Conservation (phyloP, 1,284 basidiomycete genomes). For the Cryptococcus sp. region DNA sequence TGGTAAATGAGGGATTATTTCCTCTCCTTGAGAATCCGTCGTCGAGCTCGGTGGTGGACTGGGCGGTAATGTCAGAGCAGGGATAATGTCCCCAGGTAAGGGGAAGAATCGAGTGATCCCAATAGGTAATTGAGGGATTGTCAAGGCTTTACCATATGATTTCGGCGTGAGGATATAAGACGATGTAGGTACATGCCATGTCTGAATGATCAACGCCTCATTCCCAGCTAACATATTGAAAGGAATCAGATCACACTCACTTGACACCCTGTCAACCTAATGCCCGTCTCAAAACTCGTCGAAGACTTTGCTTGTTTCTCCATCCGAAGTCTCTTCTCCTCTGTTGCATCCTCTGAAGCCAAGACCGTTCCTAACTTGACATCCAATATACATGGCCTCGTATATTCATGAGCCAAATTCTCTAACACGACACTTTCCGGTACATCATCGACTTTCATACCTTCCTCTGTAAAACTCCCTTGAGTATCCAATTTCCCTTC, state of each 20-base stretch:
- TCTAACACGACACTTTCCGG: slow-evolving; percentile 68
- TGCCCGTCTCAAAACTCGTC: slow-evolving; percentile 69
- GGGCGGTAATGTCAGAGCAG: slow-evolving; percentile 13
- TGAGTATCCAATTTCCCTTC: slow-evolving; percentile 56
- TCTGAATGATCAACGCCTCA: not conserved
- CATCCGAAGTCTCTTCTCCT: slow-evolving; percentile 78
- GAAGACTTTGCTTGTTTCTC: slow-evolving; percentile 62
- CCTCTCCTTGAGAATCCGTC: slow-evolving; percentile 1
- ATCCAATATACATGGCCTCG: slow-evolving; percentile 80
- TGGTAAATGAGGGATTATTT: slow-evolving; percentile 1
- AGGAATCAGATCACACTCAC: slow-evolving; percentile 50
- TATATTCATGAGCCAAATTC: slow-evolving; percentile 70
- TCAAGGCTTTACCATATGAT: slow-evolving; percentile 74
- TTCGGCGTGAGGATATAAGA: slow-evolving; percentile 64
- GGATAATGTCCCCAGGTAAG: slow-evolving; percentile 33
- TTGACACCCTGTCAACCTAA: slow-evolving; percentile 84
- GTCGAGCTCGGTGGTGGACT: slow-evolving; percentile 24
- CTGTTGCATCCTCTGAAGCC: slow-evolving; percentile 57
- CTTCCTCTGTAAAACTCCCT: slow-evolving; percentile 25
- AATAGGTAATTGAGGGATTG: slow-evolving; percentile 60
- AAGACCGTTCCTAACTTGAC: slow-evolving; percentile 86
- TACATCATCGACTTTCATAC: slow-evolving; percentile 12
- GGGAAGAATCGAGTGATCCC: slow-evolving; percentile 79
- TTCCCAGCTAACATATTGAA: not conserved
- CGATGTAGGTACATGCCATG: slow-evolving; percentile 62